Evolutionary conservation across 495 filamentous ascomycete species (phyloP), one percentile per base, ranked within the genome.

Genomic region (Aspergillus funiculosus): DNA sequence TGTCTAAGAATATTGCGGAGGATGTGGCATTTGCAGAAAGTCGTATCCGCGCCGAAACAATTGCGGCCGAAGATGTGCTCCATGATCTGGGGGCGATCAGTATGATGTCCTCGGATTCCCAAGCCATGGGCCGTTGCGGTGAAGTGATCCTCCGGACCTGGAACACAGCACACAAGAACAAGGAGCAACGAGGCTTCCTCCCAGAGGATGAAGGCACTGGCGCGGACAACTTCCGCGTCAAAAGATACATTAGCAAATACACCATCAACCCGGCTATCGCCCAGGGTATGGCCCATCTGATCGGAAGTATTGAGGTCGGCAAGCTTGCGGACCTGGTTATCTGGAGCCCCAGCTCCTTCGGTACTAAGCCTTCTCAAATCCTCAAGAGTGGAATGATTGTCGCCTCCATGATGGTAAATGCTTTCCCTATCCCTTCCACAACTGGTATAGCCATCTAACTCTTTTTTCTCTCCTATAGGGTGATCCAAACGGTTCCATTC

Each of bases 101-200:
- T 61, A 98, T 98, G 94, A 96, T 98, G 91, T 86, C 81, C 35
- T 89, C 83, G 2, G 92, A 98, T 69, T 92, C 86, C 11, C 92
- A 98, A 66, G 92, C 92, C 38, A 98, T 98, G 92, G 92, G 92
- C 42, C 84, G 92, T 32, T 94, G 87, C 61, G 92, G 92, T 43
- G 92, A 98, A 65, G 92, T 98, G 34, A 81, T 98, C 48, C 72
- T 94, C 35, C 80, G 92, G 10, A 98, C 94, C 0, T 98, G 92
- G 92, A 88, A 96, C 64, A 98, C 92, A 2, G 92, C 92, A 1
- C 90, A 95, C 68, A 98, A 98, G 77, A 98, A 98, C 60, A 96
- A 95, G 65, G 56, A 79, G 10, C 92, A 98, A 67, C 74, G 92
- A 5, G 94, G 94, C 0, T 43, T 64, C 1, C 60, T 98, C 14